Base-by-base conservation (phyloP, 2,329 filamentous ascomycete species). In the Penicillium corylophilum region DNA sequence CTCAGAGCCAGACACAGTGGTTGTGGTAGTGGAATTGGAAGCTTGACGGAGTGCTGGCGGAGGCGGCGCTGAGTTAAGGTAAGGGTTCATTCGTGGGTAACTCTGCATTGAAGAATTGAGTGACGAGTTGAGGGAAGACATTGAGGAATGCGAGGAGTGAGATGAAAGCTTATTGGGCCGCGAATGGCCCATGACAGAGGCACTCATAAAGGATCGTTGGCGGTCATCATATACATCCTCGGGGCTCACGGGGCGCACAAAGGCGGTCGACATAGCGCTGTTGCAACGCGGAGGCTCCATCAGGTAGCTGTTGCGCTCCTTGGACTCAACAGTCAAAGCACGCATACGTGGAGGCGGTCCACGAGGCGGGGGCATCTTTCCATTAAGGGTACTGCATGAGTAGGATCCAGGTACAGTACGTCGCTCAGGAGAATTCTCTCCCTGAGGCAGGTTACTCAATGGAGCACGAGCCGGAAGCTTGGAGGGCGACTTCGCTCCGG, bases 341-440 rank as follows among this genome's bases (percentile, higher is more conserved):
- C 93, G 86, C 91, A 97, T 96, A 71, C 91, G 94, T 44, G 93
- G 93, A 12, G 92, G 92, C 31, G 90, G 90, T 1, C 86, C 79
- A 65, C 82, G 46, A 48, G 64, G 62, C 22, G 77, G 74, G 15
- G 82, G 79, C 49, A 82, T 69, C 46, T 78, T 75, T 40, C 79
- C 74, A 42, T 75, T 73, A 35, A 73, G 67, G 8, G 71, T 75
- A 55, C 74, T 74, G 39, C 69, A 70, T 6, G 71, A 72, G 52
- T 73, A 74, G 22, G 60, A 55, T 3, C 64, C 73, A 56, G 74
- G 77, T 9, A 66, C 76, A 33, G 70, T 73, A 9, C 80, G 78
- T 39, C 91, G 86, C 64, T 95, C 90, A 5, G 90, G 89, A 8
- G 90, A 95, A 71, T 93, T 95, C 67, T 80, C 86, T 20, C 75